Percentiles rank a stretch among this genome's conserved stretches.
Conservation (phyloP, 139 green algal species). For the Choricystis sp. region DNA sequence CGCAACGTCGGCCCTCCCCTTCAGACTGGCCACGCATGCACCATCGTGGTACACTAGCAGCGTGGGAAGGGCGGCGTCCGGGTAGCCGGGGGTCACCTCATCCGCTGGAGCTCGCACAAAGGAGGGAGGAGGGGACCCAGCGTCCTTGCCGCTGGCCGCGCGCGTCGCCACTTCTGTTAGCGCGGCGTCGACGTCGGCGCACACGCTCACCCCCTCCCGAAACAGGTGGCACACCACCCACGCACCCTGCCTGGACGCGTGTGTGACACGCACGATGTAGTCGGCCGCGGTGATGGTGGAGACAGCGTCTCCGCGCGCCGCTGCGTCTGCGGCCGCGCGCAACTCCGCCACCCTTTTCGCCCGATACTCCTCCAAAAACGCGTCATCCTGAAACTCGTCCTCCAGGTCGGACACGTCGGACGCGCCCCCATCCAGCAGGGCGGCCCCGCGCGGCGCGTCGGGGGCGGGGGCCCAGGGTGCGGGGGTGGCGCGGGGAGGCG, state of each 20-base stretch:
- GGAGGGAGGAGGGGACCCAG: background rate
- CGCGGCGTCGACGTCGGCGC: too few relatives aligned
- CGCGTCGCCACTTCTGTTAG: background rate
- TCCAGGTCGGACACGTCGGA: slow-evolving; percentile 46
- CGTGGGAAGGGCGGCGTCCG: slow-evolving; percentile 77
- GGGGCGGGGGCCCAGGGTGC: slow-evolving; percentile 31
- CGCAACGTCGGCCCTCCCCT: slow-evolving; percentile 53
- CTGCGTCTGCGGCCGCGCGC: slow-evolving; percentile 5
- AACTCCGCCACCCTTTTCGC: slow-evolving; percentile 58
- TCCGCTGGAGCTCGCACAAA: background rate
- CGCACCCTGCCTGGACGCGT: slow-evolving; percentile 32
- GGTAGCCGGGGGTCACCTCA: slow-evolving; percentile 43
- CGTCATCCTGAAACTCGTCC: slow-evolving; percentile 64
- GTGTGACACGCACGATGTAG: slow-evolving; percentile 69
- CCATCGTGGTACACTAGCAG: slow-evolving; percentile 71
- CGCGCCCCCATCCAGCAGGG: slow-evolving; percentile 29
- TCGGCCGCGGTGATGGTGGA: slow-evolving; percentile 46
- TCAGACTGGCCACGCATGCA: slow-evolving; percentile 36
- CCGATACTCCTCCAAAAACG: slow-evolving; percentile 49
- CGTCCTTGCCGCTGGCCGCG: too few relatives aligned
- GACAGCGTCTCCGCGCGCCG: slow-evolving; percentile 39
- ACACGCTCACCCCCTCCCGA: too few relatives aligned
- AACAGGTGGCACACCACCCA: slow-evolving; percentile 76
- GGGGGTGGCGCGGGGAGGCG: slow-evolving; percentile 35
- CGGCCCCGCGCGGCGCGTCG: slow-evolving; percentile 18